A percentile compares a stretch with the other conserved stretches of the same genome.
phyloP scores from a whole-genome alignment of 805 yeast species.

The Saccharomycopsis sp. region DNA sequence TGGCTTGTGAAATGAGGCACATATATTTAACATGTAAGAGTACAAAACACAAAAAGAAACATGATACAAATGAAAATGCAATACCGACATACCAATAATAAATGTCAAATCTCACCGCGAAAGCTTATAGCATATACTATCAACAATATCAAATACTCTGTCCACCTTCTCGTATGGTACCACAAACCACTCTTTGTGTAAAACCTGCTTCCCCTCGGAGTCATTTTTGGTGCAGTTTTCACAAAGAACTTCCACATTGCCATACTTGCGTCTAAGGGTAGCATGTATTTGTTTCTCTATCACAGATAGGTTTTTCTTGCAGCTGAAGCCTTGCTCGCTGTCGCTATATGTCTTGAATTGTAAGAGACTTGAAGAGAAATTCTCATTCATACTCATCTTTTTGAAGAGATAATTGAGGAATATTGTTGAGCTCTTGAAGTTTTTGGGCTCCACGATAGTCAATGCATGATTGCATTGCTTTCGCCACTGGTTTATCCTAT shows the following conservation, averaged over 20 bases:
- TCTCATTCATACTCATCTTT: neutral
- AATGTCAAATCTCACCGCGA: neutral
- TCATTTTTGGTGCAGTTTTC: constrained; percentile 33
- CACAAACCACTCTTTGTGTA: constrained; percentile 54
- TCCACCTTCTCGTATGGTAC: constrained; percentile 38
- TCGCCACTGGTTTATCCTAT: constrained; percentile 46
- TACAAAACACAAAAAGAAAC: too few species aligned
- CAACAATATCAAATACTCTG: constrained; percentile 31
- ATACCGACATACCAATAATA: neutral
- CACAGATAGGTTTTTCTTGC: constrained; percentile 27
- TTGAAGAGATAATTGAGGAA: neutral
- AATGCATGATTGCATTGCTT: constrained; percentile 43
- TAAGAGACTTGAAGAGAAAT: neutral
- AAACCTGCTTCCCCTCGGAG: constrained; percentile 21
- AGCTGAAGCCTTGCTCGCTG: constrained; percentile 33
- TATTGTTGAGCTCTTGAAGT: neutral
- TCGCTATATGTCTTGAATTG: constrained; percentile 24
- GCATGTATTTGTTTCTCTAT: constrained; percentile 41
- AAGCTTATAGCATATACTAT: constrained; percentile 24
- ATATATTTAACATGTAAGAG: too few species aligned
- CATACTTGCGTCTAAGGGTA: constrained; percentile 34
- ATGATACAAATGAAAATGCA: too few species aligned
- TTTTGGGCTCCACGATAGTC: constrained; percentile 32
- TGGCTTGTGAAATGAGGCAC: too few species aligned
- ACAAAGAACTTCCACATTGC: constrained; percentile 44